phyloP scores from a whole-genome alignment of 2,329 filamentous ascomycete species.

The Magnaporthales sp. region DNA sequence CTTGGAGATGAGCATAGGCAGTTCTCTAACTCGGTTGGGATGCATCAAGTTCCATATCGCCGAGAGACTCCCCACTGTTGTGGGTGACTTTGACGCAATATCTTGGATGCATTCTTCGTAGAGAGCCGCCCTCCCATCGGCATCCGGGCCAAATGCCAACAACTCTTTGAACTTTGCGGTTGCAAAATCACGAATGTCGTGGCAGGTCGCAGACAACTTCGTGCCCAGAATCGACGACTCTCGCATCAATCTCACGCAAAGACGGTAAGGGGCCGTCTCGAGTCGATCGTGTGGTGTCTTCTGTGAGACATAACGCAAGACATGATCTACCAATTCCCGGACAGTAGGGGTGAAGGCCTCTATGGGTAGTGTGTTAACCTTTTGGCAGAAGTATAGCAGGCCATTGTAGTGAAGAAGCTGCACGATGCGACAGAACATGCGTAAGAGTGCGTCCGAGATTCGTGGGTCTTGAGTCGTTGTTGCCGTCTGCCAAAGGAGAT shows the following conservation, averaged over 20 bases:
- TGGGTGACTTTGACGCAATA: conserved; percentile 52
- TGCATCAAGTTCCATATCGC: conserved; percentile 39
- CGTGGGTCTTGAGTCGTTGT: conserved; percentile 74
- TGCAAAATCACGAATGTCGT: conserved; percentile 56
- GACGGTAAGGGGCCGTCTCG: conserved; percentile 35
- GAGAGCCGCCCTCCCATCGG: conserved; percentile 49
- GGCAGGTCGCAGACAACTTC: conserved; percentile 46
- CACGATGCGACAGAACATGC: conserved; percentile 46
- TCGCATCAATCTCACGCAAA: conserved; percentile 59
- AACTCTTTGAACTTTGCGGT: conserved; percentile 52
- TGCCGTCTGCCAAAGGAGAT: conserved; percentile 78
- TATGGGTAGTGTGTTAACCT: conserved; percentile 57
- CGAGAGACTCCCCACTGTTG: conserved; percentile 65
- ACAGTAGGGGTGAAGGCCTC: conserved; percentile 53
- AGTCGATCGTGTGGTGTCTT: conserved; percentile 20
- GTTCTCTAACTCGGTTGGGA: conserved; percentile 27
- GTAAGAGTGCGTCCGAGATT: conserved; percentile 70
- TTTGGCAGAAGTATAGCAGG: conserved; percentile 60
- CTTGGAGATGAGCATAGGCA: conserved; percentile 49
- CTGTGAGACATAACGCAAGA: background rate
- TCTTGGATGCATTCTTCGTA: conserved; percentile 61
- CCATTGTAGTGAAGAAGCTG: conserved; percentile 37
- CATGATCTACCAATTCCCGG: conserved; percentile 48
- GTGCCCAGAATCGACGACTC: conserved; percentile 54
- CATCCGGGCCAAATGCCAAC: conserved; percentile 43